Evolutionary conservation across 2,329 filamentous ascomycete species (phyloP).

Genomic region (Paecilomyces niveus): DNA sequence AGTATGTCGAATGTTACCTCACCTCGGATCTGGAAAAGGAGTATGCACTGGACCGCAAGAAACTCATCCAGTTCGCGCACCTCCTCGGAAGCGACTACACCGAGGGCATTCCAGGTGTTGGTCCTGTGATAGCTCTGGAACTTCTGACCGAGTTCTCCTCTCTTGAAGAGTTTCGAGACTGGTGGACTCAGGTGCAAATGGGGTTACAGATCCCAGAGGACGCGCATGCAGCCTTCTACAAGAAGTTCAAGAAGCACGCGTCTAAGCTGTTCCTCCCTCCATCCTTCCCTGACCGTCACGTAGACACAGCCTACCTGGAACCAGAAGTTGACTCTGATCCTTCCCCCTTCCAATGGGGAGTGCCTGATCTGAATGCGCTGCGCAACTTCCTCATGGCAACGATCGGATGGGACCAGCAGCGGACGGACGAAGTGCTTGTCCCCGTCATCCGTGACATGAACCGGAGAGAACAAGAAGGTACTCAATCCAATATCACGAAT

Average conservation of each 20-base stretch:
- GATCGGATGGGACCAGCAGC: conserved; percentile 85
- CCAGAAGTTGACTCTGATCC: conserved; percentile 78
- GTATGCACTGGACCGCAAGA: conserved; percentile 75
- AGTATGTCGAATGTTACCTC: conserved; percentile 95
- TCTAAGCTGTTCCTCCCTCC: conserved; percentile 81
- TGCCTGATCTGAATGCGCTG: conserved; percentile 82
- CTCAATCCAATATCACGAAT: conserved; percentile 91
- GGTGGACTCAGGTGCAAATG: conserved; percentile 79
- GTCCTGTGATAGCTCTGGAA: conserved; percentile 89
- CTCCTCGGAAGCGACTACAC: conserved; percentile 92
- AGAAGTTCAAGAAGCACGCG: conserved; percentile 77
- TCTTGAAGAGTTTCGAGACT: conserved; percentile 71
- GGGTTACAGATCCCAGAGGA: conserved; percentile 53
- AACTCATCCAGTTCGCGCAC: conserved; percentile 84
- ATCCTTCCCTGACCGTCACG: conserved; percentile 68
- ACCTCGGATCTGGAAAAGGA: conserved; percentile 78
- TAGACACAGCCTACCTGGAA: conserved; percentile 74
- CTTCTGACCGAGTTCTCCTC: conserved; percentile 80
- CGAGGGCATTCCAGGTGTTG: conserved; percentile 81
- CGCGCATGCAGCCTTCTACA: conserved; percentile 60
- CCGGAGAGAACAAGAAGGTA: conserved; percentile 75
- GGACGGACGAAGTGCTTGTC: conserved; percentile 91
- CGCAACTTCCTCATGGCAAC: conserved; percentile 81
- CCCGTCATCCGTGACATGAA: conserved; percentile 97
- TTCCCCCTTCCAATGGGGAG: conserved; percentile 86